phyloP scores from a whole-genome alignment of 2,329 filamentous ascomycete species.

The Fusarium chuoi region DNA sequence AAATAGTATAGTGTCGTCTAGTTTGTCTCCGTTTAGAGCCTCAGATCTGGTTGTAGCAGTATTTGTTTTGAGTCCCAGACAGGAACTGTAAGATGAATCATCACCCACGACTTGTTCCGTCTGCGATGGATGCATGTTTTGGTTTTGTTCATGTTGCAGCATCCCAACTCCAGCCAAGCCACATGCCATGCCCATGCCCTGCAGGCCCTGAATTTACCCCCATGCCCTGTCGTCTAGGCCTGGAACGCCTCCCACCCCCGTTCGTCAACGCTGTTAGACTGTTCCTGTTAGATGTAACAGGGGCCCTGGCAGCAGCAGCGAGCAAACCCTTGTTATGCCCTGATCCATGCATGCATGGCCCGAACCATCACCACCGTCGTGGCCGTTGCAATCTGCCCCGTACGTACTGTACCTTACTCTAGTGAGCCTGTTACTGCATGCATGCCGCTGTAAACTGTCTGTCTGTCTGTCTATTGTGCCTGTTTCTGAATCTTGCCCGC shows the following conservation, averaged over 20 bases:
- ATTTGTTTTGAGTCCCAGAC: constrained; percentile 35
- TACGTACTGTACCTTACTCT: constrained; percentile 25
- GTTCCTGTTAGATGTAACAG: constrained; percentile 28
- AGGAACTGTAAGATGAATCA: constrained; percentile 27
- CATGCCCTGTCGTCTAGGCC: constrained; percentile 15
- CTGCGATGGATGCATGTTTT: constrained; percentile 8
- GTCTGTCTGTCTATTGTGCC: background rate
- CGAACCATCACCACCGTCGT: constrained; percentile 45
- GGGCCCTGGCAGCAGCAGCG: constrained; percentile 11
- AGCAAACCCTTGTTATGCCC: constrained; percentile 2
- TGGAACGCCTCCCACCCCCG: constrained; percentile 27
- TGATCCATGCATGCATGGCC: constrained; percentile 26
- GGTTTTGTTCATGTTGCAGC: constrained; percentile 35
- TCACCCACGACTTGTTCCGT: constrained; percentile 24
- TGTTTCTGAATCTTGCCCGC: constrained; percentile 1
- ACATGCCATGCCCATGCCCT: background rate
- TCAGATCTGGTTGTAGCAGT: constrained; percentile 15
- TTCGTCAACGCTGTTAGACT: constrained; percentile 11
- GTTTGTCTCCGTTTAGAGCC: constrained; percentile 8
- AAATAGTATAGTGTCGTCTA: constrained; percentile 16
- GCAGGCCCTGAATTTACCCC: background rate
- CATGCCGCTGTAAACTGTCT: constrained; percentile 17
- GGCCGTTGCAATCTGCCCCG: constrained; percentile 46
- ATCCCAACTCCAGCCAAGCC: constrained; percentile 22
- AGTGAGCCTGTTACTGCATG: constrained; percentile 6